Evolutionary conservation across 352 stramenopile genomes (phyloP), one percentile per base, ranked within the genome.

Genomic region (Pilasporangium apinafurcum): DNA sequence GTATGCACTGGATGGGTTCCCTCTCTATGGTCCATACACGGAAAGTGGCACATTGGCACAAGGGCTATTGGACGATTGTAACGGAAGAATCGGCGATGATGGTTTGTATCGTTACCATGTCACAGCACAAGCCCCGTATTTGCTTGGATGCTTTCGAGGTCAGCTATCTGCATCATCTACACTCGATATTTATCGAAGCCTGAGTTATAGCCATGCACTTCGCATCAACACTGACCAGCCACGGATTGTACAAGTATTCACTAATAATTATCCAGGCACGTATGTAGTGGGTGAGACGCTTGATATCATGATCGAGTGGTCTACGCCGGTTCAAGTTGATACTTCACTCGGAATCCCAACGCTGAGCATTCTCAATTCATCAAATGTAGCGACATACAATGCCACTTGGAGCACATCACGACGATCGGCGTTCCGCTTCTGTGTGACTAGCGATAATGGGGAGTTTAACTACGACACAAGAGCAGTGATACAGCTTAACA

Each of bases 1-100:
- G 0, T 92, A 80, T 35, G 77, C 73, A 7, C 57, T 88, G 2
- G 81, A 92, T 30, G 81, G 81, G 0, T 92, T 86, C 37, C 77
- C 81, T 13, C 30, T 92, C 8, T 90, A 88, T 16, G 77, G 73
- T 10, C 65, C 64, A 4, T 84, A 73, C 43, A 58, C 41, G 5
- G 69, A 82, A 31, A 62, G 64, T 18, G 74, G 75, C 2, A 47
- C 48, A 5, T n/a, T 53, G 1, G 68, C 79, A 6, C 69, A 29
- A 1, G 70, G 81, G 37, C 45, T 91, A 0, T n/a, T n/a, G n/a
- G 79, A 91, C n/a, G 54, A 36, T 4, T 91, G 79, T 49, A 86
- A 87, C 48, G 75, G 79, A 8, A 70, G 73, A 4, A 32, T 72
- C 9, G 71, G 73, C 4, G 60, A 83, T 9, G 73, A 86, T 29